Conservation (phyloP, 2,329 filamentous ascomycete species). For the Fusarium sp. region DNA sequence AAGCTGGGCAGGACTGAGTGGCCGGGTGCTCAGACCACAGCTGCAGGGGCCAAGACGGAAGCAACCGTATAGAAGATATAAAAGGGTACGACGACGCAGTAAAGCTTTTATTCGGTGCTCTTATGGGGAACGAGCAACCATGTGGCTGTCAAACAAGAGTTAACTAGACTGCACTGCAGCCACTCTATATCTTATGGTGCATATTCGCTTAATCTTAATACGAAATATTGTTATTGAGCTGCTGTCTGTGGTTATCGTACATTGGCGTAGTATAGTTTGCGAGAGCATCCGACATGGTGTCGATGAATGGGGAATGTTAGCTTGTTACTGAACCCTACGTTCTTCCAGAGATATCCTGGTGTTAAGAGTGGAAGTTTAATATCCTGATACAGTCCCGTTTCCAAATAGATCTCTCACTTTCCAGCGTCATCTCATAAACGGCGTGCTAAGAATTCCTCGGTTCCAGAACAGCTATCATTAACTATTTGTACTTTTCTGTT, state of each 20-base stretch:
- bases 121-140: background rate
- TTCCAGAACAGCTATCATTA: background rate
- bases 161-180: background rate
- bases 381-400: background rate
- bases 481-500: background rate
- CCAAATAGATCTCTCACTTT: background rate
- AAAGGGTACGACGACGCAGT: background rate
- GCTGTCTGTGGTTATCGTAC: background rate
- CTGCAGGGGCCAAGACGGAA: slow-evolving; percentile 20
- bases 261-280: background rate
- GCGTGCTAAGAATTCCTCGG: background rate
- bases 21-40: slow-evolving; percentile 50
- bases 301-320: background rate
- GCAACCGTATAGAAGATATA: background rate
- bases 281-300: background rate
- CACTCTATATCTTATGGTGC: background rate
- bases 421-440: background rate
- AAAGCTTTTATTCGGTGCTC: background rate
- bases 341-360: background rate
- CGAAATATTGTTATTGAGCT: background rate
- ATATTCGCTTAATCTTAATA: background rate
- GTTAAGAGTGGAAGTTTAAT: background rate
- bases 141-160: background rate
- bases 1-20: slow-evolving; percentile 72
- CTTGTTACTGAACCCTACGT: background rate